These are phyloP conservation scores for Fusarium pseudocircinatum DNA, from an alignment of 2,329 filamentous ascomycete genomes.

Conservation along the genomic window DNA sequence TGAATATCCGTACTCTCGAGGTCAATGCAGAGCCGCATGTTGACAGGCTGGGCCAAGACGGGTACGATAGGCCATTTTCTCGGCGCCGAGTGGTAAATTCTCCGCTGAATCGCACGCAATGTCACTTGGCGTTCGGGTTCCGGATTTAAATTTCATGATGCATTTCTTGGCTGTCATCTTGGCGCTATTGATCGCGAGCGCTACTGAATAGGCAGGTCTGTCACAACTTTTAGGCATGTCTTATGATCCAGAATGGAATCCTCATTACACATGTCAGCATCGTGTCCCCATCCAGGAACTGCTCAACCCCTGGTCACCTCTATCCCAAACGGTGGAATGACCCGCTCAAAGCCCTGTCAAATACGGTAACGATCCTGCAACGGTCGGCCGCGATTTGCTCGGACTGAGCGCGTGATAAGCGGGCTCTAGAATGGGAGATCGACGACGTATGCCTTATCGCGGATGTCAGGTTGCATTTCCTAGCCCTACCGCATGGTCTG, in stretches of 20 bases:
- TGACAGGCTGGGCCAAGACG: background rate
- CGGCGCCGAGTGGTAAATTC: background rate
- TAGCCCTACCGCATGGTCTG: conserved; percentile 5
- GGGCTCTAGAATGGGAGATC: conserved; percentile 18
- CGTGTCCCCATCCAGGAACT: background rate
- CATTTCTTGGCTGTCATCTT: background rate
- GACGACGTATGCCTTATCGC: conserved; percentile 7
- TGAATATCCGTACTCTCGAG: background rate
- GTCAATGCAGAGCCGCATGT: conserved; percentile 18
- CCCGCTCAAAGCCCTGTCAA: background rate
- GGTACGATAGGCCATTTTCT: conserved; percentile 4
- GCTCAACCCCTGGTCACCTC: background rate
- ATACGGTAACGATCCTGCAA: background rate
- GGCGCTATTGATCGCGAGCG: background rate
- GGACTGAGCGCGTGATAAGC: background rate
- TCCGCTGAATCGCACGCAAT: conserved; percentile 16
- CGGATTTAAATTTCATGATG: background rate
- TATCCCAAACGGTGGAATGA: background rate
- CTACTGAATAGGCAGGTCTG: conserved; percentile 22
- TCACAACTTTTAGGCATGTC: background rate
- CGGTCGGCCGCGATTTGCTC: background rate
- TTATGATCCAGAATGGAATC: background rate
- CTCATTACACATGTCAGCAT: conserved; percentile 1
- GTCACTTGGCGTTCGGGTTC: background rate
- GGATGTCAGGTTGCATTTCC: background rate